Percentiles rank a stretch among this genome's conserved stretches.
These are phyloP conservation scores for Gaultheria prostrata DNA, from an alignment of 148 eudicot species.

Conservation along the genomic window DNA sequence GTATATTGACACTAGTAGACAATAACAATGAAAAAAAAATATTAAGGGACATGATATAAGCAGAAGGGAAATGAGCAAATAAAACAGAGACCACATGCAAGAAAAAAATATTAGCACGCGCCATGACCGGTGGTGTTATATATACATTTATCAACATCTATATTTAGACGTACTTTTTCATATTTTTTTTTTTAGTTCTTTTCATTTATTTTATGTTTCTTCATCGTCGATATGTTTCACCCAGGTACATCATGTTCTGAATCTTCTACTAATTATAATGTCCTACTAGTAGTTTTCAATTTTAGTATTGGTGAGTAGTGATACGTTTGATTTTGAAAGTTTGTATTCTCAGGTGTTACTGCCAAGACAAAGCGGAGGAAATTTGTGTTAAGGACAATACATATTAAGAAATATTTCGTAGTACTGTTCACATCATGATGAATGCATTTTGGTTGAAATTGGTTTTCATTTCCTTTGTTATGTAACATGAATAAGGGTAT, in stretches of 20 bases:
- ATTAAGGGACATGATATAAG: too few species aligned
- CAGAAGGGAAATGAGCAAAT: too few species aligned
- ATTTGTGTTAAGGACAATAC: background rate
- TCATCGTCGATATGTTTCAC: background rate
- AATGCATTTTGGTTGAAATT: background rate
- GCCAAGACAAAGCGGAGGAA: background rate
- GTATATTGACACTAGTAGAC: too few species aligned
- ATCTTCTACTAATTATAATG: background rate
- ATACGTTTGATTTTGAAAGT: background rate
- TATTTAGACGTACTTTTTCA: too few species aligned
- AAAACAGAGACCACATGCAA: too few species aligned
- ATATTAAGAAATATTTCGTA: background rate
- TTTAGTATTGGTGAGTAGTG: background rate
- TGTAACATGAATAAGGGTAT: background rate
- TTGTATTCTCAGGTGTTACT: background rate
- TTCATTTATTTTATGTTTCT: too few species aligned
- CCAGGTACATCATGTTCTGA: background rate
- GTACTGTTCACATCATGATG: background rate
- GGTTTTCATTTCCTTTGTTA: background rate
- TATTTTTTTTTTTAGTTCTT: background rate
- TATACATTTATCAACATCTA: too few species aligned
- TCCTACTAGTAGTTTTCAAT: background rate
- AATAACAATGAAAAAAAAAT: too few species aligned
- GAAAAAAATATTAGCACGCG: too few species aligned
- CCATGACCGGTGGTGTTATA: too few species aligned